These are phyloP conservation scores for Claviceps humidiphila DNA, from an alignment of 2,329 filamentous ascomycete genomes.

Conservation along the genomic window DNA sequence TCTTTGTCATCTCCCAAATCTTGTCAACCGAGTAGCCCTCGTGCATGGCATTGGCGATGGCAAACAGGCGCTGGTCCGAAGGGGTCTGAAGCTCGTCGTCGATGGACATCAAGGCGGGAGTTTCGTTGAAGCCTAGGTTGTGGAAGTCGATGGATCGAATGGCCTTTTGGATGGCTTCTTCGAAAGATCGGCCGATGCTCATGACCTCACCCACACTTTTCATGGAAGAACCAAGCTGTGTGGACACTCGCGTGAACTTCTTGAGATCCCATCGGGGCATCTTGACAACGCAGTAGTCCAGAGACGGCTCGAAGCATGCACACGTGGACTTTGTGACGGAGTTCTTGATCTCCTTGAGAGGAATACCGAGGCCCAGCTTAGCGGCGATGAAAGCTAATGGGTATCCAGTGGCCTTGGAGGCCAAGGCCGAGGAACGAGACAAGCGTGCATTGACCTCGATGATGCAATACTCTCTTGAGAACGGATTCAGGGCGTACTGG, in stretches of 20 bases:
- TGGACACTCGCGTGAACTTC: constrained; percentile 96
- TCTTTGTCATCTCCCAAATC: constrained; percentile 96
- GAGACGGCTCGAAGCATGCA: constrained; percentile 94
- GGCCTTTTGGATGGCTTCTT: constrained; percentile 97
- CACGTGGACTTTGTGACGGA: constrained; percentile 91
- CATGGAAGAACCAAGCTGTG: constrained; percentile 93
- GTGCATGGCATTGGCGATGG: constrained; percentile 96
- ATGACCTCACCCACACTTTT: constrained; percentile 99
- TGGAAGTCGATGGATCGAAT: constrained; percentile 91
- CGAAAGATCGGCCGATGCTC: constrained; percentile 92
- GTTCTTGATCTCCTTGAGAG: constrained; percentile 92
- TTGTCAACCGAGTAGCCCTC: constrained; percentile 87
- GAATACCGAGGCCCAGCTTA: constrained; percentile 89
- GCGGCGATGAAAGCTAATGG: constrained; percentile 92
- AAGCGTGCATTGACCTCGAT: constrained; percentile 97
- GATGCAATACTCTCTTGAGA: constrained; percentile 93
- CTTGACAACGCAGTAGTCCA: constrained; percentile 97
- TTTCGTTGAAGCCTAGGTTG: constrained; percentile 90
- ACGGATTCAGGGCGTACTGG: constrained; percentile 92
- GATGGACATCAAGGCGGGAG: constrained; percentile 83
- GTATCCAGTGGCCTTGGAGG: constrained; percentile 95
- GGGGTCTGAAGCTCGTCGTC: constrained; percentile 94
- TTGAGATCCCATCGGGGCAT: constrained; percentile 98
- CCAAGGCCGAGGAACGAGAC: constrained; percentile 86
- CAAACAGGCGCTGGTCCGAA: constrained; percentile 92